Percentiles rank a stretch among this genome's conserved stretches.
phyloP scores from a whole-genome alignment of 2,329 filamentous ascomycete genomes.

The Sporothrix mexicana region DNA sequence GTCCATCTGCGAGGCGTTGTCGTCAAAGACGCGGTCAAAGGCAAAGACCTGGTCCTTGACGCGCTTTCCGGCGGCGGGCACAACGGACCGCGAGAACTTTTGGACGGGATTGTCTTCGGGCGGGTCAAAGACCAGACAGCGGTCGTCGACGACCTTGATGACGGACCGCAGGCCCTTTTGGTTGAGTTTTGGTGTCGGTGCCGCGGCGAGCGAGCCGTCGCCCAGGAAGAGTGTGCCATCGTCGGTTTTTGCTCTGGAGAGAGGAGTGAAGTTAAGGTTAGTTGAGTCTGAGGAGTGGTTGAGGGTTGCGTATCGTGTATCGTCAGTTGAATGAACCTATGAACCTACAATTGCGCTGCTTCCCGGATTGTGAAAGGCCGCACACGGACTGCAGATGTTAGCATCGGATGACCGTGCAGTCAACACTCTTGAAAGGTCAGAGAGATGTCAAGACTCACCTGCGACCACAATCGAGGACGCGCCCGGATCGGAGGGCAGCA shows the following conservation, averaged over 20 bases:
- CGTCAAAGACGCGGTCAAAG: conserved; percentile 96
- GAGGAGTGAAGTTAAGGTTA: background rate
- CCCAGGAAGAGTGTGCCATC: conserved; percentile 93
- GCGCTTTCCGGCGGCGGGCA: conserved; percentile 79
- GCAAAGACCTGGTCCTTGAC: conserved; percentile 98
- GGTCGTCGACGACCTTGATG: conserved; percentile 95
- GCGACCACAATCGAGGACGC: conserved; percentile 66
- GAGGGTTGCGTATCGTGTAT: background rate
- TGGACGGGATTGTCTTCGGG: conserved; percentile 94
- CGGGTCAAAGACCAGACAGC: conserved; percentile 94
- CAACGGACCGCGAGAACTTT: conserved; percentile 80
- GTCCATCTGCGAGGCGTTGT: conserved; percentile 88
- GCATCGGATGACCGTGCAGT: conserved; percentile 36
- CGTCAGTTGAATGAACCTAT: conserved; percentile 42
- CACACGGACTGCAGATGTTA: conserved; percentile 62
- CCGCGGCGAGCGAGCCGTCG: conserved; percentile 90
- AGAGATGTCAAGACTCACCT: conserved; percentile 49
- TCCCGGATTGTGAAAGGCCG: conserved; percentile 84
- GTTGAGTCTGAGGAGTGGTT: background rate
- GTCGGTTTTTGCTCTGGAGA: conserved; percentile 67
- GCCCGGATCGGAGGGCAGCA: conserved; percentile 50
- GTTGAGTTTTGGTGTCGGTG: conserved; percentile 80
- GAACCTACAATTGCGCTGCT: conserved; percentile 80
- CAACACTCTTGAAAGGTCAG: background rate
- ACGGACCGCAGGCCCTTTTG: conserved; percentile 88